Conservation (phyloP, 2,329 filamentous ascomycete species). For the Malbranchea cinnamomea region DNA sequence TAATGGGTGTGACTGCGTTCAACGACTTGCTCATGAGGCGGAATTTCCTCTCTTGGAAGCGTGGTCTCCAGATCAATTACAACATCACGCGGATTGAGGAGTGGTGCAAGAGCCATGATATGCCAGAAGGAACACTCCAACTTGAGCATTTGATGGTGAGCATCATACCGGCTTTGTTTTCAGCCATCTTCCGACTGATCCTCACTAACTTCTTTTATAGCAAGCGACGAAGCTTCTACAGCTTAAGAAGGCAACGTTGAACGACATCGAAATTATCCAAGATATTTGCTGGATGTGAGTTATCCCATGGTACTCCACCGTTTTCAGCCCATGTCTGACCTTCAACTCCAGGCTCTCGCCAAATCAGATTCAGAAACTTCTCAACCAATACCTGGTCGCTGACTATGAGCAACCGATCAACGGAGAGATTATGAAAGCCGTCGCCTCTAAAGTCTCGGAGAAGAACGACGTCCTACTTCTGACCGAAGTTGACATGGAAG, state of each 20-base stretch:
- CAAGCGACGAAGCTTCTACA: constrained; percentile 98
- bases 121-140: constrained; percentile 95
- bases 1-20: constrained; percentile 95
- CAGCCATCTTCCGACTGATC: constrained; percentile 5
- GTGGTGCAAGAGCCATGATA: constrained; percentile 99
- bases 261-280: constrained; percentile 99
- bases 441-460: constrained; percentile 89
- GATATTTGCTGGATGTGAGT: constrained; percentile 99
- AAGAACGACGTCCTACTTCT: constrained; percentile 94
- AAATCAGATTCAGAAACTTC: constrained; percentile 95
- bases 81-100: constrained; percentile 99
- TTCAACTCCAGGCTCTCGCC: constrained; percentile 59
- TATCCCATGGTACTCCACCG: neutral
- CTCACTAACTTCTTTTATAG: constrained; percentile 26
- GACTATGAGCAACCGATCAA: constrained; percentile 99
- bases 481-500: constrained; percentile 95
- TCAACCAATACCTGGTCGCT: constrained; percentile 96
- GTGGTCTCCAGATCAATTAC: constrained; percentile 98
- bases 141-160: constrained; percentile 92
- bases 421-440: constrained; percentile 99
- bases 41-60: constrained; percentile 99
- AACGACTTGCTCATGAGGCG: constrained; percentile 95
- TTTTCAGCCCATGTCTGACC: constrained; percentile 3
- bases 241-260: constrained; percentile 95
- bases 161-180: constrained; percentile 6